These are phyloP conservation scores for Thozetella sp. DNA, from an alignment of 495 filamentous ascomycete genomes.

Conservation along the genomic window DNA sequence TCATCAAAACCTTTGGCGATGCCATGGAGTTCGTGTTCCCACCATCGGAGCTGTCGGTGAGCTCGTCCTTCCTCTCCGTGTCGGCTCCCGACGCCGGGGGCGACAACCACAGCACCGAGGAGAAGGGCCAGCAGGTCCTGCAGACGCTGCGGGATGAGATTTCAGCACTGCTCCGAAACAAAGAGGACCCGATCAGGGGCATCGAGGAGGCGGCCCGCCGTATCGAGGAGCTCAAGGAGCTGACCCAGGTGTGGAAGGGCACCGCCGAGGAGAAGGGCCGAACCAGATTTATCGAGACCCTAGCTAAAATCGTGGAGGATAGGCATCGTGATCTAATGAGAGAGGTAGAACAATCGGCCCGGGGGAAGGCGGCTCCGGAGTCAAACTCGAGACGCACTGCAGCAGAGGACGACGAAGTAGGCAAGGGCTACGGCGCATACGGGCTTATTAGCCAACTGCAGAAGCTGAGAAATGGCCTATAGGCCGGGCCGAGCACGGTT, in stretches of 20 bases:
- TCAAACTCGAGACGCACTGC: slow-evolving; percentile 15
- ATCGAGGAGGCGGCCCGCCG: slow-evolving; percentile 70
- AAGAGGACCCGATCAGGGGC: slow-evolving; percentile 48
- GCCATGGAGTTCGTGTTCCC: slow-evolving; percentile 93
- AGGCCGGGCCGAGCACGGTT: slow-evolving; percentile 34
- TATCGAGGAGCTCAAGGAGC: slow-evolving; percentile 70
- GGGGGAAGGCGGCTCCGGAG: slow-evolving; percentile 13
- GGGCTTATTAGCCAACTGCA: slow-evolving; percentile 82
- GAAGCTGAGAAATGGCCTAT: slow-evolving; percentile 75
- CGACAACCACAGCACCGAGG: slow-evolving; percentile 66
- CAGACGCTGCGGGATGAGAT: slow-evolving; percentile 74
- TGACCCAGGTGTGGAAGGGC: slow-evolving; percentile 85
- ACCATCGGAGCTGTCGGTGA: slow-evolving; percentile 72
- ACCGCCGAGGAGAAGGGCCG: slow-evolving; percentile 92
- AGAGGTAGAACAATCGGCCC: slow-evolving; percentile 43
- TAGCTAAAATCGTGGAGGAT: slow-evolving; percentile 65
- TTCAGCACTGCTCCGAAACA: slow-evolving; percentile 59
- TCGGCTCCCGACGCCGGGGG: slow-evolving; percentile 71
- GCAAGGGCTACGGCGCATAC: slow-evolving; percentile 56
- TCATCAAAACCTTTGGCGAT: slow-evolving; percentile 86
- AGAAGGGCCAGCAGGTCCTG: slow-evolving; percentile 76
- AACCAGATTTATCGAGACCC: slow-evolving; percentile 74
- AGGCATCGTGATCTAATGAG: slow-evolving; percentile 56
- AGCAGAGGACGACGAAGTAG: slow-evolving; percentile 6
- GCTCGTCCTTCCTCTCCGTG: slow-evolving; percentile 79